Conservation (phyloP, 352 stramenopile genomes). For the Pythium vanterpoolii region DNA sequence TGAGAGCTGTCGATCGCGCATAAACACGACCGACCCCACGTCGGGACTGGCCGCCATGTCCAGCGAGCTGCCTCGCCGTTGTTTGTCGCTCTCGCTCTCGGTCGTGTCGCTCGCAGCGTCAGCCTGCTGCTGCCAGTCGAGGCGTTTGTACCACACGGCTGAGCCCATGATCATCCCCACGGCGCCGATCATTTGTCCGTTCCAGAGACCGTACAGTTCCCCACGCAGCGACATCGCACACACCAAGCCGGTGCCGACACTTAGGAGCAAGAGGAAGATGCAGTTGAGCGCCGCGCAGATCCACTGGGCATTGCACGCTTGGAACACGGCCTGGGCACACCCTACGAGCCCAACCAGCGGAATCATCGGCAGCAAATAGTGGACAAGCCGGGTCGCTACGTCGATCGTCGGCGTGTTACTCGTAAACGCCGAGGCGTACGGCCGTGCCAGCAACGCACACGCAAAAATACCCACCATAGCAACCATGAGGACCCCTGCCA, state of each 20-base stretch:
- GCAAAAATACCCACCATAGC: conserved; percentile 28
- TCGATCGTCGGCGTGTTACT: conserved; percentile 28
- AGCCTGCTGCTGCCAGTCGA: conserved; percentile 39
- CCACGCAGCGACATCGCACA: conserved; percentile 41
- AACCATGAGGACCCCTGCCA: conserved; percentile 30
- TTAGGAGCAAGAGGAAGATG: conserved; percentile 41
- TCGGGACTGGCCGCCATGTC: neutral
- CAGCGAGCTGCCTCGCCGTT: neutral
- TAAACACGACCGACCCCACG: conserved; percentile 14
- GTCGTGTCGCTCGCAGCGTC: conserved; percentile 1
- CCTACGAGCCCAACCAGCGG: conserved; percentile 35
- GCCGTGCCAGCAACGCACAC: conserved; percentile 26
- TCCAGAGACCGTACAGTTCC: conserved; percentile 57
- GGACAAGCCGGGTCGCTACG: conserved; percentile 30
- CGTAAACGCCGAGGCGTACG: conserved; percentile 43
- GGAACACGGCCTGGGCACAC: conserved; percentile 44
- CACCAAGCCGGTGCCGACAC: conserved; percentile 38
- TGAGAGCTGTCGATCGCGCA: neutral
- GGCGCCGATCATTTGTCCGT: conserved; percentile 47
- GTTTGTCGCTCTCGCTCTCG: neutral
- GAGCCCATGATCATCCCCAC: conserved; percentile 37
- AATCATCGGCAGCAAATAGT: conserved; percentile 36
- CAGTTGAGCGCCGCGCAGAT: conserved; percentile 58
- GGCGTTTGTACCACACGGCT: conserved; percentile 39
- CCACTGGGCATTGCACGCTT: conserved; percentile 47